These are phyloP conservation scores for Sechiopsis laciniata DNA, from an alignment of 306 rosid species.

Conservation along the genomic window DNA sequence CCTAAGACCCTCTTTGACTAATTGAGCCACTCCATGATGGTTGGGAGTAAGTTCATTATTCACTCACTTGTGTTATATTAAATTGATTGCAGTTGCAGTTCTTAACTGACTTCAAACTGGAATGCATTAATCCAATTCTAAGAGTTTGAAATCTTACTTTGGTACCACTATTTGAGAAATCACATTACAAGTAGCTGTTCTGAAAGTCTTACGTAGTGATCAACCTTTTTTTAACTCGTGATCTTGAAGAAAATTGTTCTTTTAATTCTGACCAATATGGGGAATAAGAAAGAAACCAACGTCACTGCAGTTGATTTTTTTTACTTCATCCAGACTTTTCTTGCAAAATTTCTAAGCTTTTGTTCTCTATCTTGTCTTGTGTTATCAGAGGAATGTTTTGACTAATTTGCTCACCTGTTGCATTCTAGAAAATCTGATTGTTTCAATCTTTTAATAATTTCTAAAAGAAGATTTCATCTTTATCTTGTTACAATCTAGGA, in stretches of 20 bases:
- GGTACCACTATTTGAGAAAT: slow-evolving; percentile 5
- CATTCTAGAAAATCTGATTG: background rate
- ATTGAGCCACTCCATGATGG: too few relatives aligned
- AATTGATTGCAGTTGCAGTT: background rate
- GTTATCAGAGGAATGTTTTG: too few relatives aligned
- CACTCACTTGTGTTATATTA: slow-evolving; percentile 7
- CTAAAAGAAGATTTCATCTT: slow-evolving; percentile 17
- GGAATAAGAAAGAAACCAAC: background rate
- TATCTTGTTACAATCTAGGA: slow-evolving; percentile 42
- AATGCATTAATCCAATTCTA: background rate
- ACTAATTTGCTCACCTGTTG: too few relatives aligned
- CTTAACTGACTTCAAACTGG: background rate
- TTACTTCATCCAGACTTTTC: background rate
- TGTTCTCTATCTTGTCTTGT: background rate
- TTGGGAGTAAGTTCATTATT: slow-evolving; percentile 66
- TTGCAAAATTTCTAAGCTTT: background rate
- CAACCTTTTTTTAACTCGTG: background rate
- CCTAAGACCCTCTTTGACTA: too few relatives aligned
- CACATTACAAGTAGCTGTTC: background rate
- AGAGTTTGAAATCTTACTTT: background rate
- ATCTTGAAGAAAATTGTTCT: too few relatives aligned
- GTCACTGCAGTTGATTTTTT: background rate
- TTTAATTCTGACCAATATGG: background rate
- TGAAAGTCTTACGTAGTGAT: background rate
- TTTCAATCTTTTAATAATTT: background rate